Evolutionary conservation across 2,329 filamentous ascomycete genomes (phyloP).

Genomic region (Colletotrichum sp.): DNA sequence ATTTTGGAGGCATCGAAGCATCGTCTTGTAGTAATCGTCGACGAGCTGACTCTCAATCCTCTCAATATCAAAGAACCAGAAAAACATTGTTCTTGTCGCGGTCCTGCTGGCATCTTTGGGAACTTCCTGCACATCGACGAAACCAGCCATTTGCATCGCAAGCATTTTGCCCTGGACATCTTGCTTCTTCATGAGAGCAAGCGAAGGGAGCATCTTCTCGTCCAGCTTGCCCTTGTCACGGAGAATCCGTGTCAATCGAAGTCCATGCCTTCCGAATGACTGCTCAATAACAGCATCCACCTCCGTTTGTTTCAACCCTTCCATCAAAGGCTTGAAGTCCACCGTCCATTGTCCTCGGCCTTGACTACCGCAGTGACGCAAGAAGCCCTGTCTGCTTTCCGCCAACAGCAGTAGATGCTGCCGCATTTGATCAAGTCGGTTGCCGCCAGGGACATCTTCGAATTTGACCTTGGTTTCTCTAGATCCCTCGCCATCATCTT

Average conservation of each 20-base stretch:
- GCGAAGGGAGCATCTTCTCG: constrained; percentile 83
- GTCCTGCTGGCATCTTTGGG: constrained; percentile 85
- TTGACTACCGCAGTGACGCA: constrained; percentile 67
- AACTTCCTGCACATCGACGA: constrained; percentile 92
- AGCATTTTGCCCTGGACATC: constrained; percentile 86
- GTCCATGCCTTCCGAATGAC: constrained; percentile 75
- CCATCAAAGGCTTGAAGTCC: constrained; percentile 77
- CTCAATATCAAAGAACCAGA: constrained; percentile 89
- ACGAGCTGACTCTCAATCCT: constrained; percentile 73
- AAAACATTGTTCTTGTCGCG: constrained; percentile 83
- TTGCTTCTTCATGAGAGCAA: constrained; percentile 83
- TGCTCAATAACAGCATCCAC: constrained; percentile 83
- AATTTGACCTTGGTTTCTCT: constrained; percentile 55
- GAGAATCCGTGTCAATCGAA: constrained; percentile 85
- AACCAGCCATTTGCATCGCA: constrained; percentile 83
- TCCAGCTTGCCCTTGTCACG: constrained; percentile 91
- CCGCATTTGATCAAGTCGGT: constrained; percentile 65
- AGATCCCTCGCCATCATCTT: constrained; percentile 23
- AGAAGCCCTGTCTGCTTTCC: constrained; percentile 72
- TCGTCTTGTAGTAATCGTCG: constrained; percentile 86
- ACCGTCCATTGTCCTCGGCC: constrained; percentile 81
- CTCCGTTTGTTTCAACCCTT: constrained; percentile 75
- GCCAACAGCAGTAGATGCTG: constrained; percentile 76
- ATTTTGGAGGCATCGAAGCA: constrained; percentile 84
- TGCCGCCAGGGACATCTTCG: constrained; percentile 50